Percentiles rank a stretch among this genome's conserved stretches.
Evolutionary conservation across 352 stramenopile species (phyloP).

Genomic region (Phytopythium cucurbitacearum): DNA sequence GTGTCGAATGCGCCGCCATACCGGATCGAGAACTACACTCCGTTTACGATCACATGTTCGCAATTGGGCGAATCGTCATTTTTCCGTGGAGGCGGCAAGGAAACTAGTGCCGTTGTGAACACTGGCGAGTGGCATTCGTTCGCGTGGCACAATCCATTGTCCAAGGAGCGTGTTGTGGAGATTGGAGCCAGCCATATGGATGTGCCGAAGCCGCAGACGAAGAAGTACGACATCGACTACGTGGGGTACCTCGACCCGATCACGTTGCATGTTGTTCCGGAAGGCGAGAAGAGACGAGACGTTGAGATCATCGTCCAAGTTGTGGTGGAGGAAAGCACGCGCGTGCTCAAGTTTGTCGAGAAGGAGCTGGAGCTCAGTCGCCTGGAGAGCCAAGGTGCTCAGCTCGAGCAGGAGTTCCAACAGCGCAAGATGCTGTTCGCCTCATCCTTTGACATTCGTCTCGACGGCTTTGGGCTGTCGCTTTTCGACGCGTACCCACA

Average conservation of each 20-base stretch:
- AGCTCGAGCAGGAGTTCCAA: constrained; percentile 68
- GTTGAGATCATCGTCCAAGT: constrained; percentile 76
- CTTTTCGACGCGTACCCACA: constrained; percentile 74
- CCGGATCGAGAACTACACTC: constrained; percentile 87
- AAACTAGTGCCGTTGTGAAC: constrained; percentile 45
- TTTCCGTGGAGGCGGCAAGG: constrained; percentile 56
- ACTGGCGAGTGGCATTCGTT: constrained; percentile 74
- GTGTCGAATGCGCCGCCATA: constrained; percentile 77
- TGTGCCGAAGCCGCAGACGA: constrained; percentile 46
- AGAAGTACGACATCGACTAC: constrained; percentile 82
- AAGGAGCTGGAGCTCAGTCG: constrained; percentile 75
- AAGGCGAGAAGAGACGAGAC: constrained; percentile 39
- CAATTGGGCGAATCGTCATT: constrained; percentile 67
- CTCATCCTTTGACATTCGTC: constrained; percentile 76
- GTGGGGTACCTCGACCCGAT: constrained; percentile 75
- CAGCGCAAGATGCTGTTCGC: constrained; percentile 77
- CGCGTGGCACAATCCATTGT: constrained; percentile 79
- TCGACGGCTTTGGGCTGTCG: constrained; percentile 74
- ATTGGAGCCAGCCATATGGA: constrained; percentile 54
- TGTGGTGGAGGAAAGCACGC: constrained; percentile 72
- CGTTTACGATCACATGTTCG: constrained; percentile 68
- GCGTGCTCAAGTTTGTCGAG: constrained; percentile 77
- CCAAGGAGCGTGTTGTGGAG: constrained; percentile 81
- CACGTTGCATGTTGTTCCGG: constrained; percentile 42
- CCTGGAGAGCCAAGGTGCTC: constrained; percentile 57